A percentile compares a stretch with the other conserved stretches of the same genome.
Evolutionary conservation across 2,329 filamentous ascomycete genomes (phyloP).

Genomic region (Ceratocystis lukuohia): DNA sequence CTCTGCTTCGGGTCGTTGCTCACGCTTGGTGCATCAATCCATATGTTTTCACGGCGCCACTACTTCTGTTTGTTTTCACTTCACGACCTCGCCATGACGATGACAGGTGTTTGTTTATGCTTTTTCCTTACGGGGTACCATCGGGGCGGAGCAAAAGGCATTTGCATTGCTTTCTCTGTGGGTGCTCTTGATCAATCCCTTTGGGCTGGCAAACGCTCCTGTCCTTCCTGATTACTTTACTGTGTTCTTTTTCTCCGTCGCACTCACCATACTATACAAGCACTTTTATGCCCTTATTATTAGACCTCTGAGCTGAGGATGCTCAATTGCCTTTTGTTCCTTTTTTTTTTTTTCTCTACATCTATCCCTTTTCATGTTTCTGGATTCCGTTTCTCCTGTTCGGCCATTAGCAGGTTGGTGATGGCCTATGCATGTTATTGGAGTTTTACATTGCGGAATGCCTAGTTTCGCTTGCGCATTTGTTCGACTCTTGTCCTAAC

Average conservation of each 20-base stretch:
- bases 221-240: constrained; percentile 13
- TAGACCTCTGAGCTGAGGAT: background rate
- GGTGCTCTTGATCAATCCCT: too few species aligned
- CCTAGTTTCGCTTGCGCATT: background rate
- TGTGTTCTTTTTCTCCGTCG: constrained; percentile 2
- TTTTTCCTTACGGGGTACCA: background rate
- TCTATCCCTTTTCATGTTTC: background rate
- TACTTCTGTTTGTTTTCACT: constrained; percentile 6
- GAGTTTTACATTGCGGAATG: background rate
- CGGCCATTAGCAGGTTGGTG: constrained; percentile 4
- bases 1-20: background rate
- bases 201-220: background rate
- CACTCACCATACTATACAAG: background rate
- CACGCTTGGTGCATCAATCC: background rate
- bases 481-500: background rate
- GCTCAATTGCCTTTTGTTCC: background rate
- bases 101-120: background rate
- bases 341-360: background rate
- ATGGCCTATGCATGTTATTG: background rate
- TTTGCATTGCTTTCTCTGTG: background rate
- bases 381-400: background rate
- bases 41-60: background rate
- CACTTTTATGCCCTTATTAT: background rate
- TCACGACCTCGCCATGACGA: constrained; percentile 5
- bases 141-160: background rate